Evolutionary conservation across 768 basidiomycete species (phyloP), one percentile per base, ranked within the genome.

Genomic region (Lyophyllum shimeji): DNA sequence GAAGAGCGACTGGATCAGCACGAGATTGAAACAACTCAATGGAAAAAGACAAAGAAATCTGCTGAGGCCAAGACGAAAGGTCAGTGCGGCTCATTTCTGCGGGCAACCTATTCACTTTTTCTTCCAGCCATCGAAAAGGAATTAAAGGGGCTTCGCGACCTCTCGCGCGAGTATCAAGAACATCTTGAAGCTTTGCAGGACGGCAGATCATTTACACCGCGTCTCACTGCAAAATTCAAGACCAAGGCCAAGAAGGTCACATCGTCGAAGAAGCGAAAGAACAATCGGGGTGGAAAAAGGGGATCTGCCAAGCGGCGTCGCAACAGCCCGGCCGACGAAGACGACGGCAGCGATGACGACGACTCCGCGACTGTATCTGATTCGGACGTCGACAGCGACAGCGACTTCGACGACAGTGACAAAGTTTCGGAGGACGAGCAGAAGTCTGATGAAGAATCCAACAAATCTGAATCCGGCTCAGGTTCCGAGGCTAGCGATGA

Each of bases 241-340:
- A 33, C 60, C n/a, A 57, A 60, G 33, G 50, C 63, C 34, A 57
- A 53, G 50, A 60, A 50, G n/a, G 46, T 60, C 2, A 54, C 57
- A 7, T 18, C 29, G 45, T 46, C 20, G 11, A 81, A 74, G 62
- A 86, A 86, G 64, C 72, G 84, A 48, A 85, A 84, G 69, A 78
- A 76, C 58, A 59, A 56, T 4, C 59, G 74, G 8, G 65, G 66
- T 21, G 76, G 74, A 24, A 76, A 75, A 62, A 63, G 66, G 39
- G 74, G 73, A 4, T 73, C 79, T 0, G 62, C 76, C 1, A 86
- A 86, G 67, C 74, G 76, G 37, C 69, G 69, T 42, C 76, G 75
- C 52, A 67, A 64, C 50, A 59, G 57, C 34, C 64, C 60, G n/a
- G 63, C 63, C 18, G 68, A 69, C 9, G 72, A 73, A n/a, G 72